These are phyloP conservation scores for Phylloporus sp. DNA, from an alignment of 768 basidiomycete genomes.

Conservation along the genomic window DNA sequence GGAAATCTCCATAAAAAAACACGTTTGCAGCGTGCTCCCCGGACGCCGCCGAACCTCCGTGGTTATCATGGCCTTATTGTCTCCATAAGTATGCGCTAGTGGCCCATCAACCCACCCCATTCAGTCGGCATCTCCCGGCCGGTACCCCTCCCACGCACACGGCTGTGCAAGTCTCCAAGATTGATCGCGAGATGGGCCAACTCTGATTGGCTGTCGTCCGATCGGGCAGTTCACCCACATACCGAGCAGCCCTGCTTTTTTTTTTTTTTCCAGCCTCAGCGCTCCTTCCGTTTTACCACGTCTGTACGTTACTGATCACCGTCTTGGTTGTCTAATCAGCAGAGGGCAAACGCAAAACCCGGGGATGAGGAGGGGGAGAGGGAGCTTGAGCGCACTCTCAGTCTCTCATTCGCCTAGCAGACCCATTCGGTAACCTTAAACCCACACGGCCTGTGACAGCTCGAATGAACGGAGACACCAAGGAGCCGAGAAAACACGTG, in stretches of 20 bases:
- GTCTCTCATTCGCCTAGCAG: conserved; percentile 5
- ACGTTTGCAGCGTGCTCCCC: background rate
- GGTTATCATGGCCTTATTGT: conserved; percentile 12
- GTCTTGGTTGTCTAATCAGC: conserved; percentile 5
- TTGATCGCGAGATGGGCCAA: conserved; percentile 18
- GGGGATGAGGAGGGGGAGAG: background rate
- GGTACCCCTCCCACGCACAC: conserved; percentile 21
- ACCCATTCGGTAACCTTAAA: conserved; percentile 22
- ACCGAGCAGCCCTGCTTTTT: background rate
- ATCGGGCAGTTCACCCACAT: background rate
- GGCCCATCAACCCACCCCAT: conserved; percentile 19
- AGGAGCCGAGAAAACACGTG: conserved; percentile 16
- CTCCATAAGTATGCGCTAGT: conserved; percentile 6
- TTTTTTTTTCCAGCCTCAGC: background rate
- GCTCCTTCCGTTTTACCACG: conserved; percentile 1
- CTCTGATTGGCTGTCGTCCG: conserved; percentile 13
- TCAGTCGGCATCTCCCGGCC: conserved; percentile 28
- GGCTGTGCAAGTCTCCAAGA: conserved; percentile 23
- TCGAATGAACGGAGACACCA: conserved; percentile 2
- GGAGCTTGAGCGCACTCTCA: conserved; percentile 11
- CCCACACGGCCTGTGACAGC: conserved; percentile 8
- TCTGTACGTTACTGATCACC: conserved; percentile 14
- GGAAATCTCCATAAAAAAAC: background rate
- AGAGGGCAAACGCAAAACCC: background rate
- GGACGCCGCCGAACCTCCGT: conserved; percentile 13